These are phyloP conservation scores for Botryosphaeria dothidea DNA, from an alignment of 2,329 filamentous ascomycete species.

Conservation along the genomic window DNA sequence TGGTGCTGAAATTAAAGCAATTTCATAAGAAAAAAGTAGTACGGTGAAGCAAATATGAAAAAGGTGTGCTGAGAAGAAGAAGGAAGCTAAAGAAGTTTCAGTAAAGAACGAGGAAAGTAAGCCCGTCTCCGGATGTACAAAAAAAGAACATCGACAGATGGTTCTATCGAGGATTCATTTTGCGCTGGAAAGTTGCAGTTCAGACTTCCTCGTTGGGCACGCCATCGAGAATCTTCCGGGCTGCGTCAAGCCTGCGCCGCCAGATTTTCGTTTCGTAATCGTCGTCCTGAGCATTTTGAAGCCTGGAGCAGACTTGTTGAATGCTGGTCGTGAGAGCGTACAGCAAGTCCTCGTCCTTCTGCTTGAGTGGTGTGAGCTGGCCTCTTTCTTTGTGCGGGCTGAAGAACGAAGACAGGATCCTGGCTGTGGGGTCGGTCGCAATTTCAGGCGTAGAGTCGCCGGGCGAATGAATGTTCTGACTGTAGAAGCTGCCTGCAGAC, in stretches of 20 bases:
- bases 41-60: not conserved
- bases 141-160: not conserved
- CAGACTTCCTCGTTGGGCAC: conserved; percentile 33
- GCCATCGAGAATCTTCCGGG: conserved; percentile 72
- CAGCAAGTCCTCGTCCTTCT: conserved; percentile 57
- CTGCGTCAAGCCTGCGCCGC: conserved; percentile 72
- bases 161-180: not conserved
- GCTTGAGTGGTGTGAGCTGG: conserved; percentile 39
- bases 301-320: conserved; percentile 52
- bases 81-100: not conserved
- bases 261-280: conserved; percentile 62
- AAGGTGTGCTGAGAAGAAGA: not conserved
- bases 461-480: not conserved
- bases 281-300: conserved; percentile 48
- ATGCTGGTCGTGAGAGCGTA: conserved; percentile 55
- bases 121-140: not conserved
- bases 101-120: conserved; percentile 6
- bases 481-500: conserved; percentile 10
- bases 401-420: conserved; percentile 17
- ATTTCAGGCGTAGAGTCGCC: not conserved
- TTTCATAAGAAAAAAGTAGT: conserved; percentile 41
- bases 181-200: not conserved
- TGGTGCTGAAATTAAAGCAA: conserved; percentile 1
- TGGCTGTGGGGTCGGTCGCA: conserved; percentile 2
- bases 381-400: not conserved